phyloP scores from a whole-genome alignment of 192 early-diverging fungal species.

The Podila minutissima region DNA sequence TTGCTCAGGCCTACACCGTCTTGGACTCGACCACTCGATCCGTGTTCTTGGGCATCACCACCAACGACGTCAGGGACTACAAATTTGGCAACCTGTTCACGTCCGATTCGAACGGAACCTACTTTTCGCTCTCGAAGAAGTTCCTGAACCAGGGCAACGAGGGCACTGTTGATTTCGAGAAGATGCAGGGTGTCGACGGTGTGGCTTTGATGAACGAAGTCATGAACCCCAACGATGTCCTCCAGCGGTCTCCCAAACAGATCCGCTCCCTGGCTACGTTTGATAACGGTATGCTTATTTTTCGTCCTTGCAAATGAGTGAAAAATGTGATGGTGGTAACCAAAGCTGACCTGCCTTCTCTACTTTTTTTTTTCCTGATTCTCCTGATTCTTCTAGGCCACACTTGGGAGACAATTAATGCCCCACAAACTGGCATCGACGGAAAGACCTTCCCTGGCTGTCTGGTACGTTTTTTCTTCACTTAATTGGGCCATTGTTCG shows the following conservation, averaged over 20 bases:
- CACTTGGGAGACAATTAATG: background rate
- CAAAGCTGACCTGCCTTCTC: background rate
- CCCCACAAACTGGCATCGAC: background rate
- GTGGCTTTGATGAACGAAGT: conserved; percentile 87
- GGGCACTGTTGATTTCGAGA: conserved; percentile 94
- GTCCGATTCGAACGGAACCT: conserved; percentile 91
- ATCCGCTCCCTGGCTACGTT: conserved; percentile 76
- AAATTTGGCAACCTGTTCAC: conserved; percentile 91
- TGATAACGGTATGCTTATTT: conserved; percentile 73
- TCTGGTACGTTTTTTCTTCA: background rate
- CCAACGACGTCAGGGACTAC: conserved; percentile 56
- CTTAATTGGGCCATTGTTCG: background rate
- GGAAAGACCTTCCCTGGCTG: background rate
- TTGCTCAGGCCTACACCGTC: conserved; percentile 72
- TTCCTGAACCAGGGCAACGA: conserved; percentile 77
- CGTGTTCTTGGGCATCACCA: conserved; percentile 75
- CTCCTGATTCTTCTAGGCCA: background rate
- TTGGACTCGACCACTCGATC: conserved; percentile 70
- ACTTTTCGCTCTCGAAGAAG: conserved; percentile 74
- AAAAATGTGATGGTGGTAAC: background rate
- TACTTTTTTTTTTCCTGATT: background rate
- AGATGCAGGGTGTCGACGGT: conserved; percentile 87
- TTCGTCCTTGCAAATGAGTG: background rate
- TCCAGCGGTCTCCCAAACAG: conserved; percentile 64
- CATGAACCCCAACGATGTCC: conserved; percentile 69